A percentile compares a stretch with the other conserved stretches of the same genome.
These are phyloP conservation scores for Helichrysum umbraculigerum DNA, from an alignment of 129 eudicot species.

Conservation along the genomic window DNA sequence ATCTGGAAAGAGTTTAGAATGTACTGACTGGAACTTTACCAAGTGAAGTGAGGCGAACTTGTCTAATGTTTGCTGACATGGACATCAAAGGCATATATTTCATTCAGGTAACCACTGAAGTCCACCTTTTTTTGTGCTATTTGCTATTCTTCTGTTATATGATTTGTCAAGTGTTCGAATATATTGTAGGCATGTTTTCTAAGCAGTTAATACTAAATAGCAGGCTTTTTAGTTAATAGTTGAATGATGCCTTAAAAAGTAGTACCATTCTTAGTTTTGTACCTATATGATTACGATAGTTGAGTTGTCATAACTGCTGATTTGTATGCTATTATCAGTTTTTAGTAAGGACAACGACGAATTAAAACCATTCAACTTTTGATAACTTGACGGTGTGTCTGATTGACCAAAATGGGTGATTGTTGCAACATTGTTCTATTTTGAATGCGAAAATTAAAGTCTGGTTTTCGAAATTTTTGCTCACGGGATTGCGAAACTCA, in stretches of 20 bases:
- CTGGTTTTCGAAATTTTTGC: not conserved
- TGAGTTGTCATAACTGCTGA: not conserved
- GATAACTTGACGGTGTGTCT: not conserved
- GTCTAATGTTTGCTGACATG: not conserved
- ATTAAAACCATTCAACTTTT: not conserved
- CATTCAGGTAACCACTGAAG: conserved; percentile 16
- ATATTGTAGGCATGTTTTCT: not conserved
- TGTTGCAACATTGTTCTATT: not conserved
- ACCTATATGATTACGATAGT: not conserved
- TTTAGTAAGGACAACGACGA: not conserved
- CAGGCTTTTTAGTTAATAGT: too few relatives aligned
- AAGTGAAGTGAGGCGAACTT: not conserved
- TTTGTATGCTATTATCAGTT: not conserved
- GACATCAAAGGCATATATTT: not conserved
- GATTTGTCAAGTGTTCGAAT: not conserved
- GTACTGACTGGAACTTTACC: not conserved
- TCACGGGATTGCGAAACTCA: too few relatives aligned
- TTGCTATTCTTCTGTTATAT: not conserved
- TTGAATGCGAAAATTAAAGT: not conserved
- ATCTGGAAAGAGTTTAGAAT: not conserved
- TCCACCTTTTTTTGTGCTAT: not conserved
- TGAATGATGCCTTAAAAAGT: not conserved
- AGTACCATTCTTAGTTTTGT: not conserved
- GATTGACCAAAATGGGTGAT: not conserved
- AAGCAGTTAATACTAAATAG: too few relatives aligned